phyloP scores from a whole-genome alignment of 1,139 yeast genomes.

The Candida sp. region DNA sequence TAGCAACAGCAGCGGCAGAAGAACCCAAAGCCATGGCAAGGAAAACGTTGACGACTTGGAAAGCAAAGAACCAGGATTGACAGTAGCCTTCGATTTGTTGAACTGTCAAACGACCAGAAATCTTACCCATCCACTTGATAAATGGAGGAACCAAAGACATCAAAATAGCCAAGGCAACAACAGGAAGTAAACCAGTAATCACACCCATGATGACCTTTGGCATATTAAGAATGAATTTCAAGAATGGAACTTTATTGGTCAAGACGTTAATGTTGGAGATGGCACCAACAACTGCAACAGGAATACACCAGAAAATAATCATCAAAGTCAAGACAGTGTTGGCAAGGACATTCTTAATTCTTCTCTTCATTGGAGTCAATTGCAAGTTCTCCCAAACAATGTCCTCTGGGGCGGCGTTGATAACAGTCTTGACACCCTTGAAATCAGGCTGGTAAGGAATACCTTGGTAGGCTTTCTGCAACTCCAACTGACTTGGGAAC shows the following conservation, averaged over 20 bases:
- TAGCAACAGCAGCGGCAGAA: slow-evolving; percentile 74
- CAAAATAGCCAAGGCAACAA: slow-evolving; percentile 77
- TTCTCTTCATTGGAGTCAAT: slow-evolving; percentile 44
- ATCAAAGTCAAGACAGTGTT: slow-evolving; percentile 50
- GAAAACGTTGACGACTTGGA: slow-evolving; percentile 87
- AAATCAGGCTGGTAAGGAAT: slow-evolving; percentile 70
- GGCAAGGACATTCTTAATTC: slow-evolving; percentile 44
- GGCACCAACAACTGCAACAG: slow-evolving; percentile 95
- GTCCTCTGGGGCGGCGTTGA: slow-evolving; percentile 73
- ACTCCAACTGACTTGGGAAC: slow-evolving; percentile 85
- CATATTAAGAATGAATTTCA: slow-evolving; percentile 70
- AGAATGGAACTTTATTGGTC: slow-evolving; percentile 69
- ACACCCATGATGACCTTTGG: slow-evolving; percentile 76
- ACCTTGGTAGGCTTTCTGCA: slow-evolving; percentile 89
- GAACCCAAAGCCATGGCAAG: slow-evolving; percentile 83
- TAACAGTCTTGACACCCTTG: slow-evolving; percentile 62
- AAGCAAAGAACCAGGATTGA: slow-evolving; percentile 87
- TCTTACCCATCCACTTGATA: slow-evolving; percentile 66
- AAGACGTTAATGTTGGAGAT: slow-evolving; percentile 82
- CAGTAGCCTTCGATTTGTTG: slow-evolving; percentile 81
- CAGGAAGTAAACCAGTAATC: slow-evolving; percentile 86
- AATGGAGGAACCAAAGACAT: slow-evolving; percentile 81
- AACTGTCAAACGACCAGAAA: slow-evolving; percentile 71
- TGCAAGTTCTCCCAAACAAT: slow-evolving; percentile 81
- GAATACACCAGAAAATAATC: slow-evolving; percentile 90